Evolutionary conservation across 75 land plant species (phyloP).

Genomic region (Selaginella moellendorffii): DNA sequence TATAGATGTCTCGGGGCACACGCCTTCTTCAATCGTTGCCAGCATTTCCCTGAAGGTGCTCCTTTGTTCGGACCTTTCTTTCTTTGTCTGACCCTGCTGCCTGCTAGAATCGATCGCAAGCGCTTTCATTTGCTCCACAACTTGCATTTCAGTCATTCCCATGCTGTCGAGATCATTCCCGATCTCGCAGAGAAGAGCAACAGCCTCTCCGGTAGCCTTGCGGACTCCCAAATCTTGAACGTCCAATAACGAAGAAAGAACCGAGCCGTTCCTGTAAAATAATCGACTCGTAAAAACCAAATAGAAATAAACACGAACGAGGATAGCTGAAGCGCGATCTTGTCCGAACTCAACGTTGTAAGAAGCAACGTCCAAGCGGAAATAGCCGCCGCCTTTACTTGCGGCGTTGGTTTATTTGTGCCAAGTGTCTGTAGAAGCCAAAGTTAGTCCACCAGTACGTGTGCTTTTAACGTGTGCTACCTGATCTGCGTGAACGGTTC

Average conservation of each 20-base stretch:
- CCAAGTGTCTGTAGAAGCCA: constrained; percentile 16
- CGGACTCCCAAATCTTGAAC: constrained; percentile 48
- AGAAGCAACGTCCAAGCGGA: constrained; percentile 87
- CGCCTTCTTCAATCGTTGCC: constrained; percentile 40
- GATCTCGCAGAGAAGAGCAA: constrained; percentile 53
- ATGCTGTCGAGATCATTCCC: constrained; percentile 7
- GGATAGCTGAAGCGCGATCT: constrained; percentile 8
- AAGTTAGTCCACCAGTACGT: background rate
- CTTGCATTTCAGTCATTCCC: background rate
- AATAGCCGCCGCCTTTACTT: constrained; percentile 45
- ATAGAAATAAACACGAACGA: background rate
- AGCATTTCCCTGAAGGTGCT: constrained; percentile 49
- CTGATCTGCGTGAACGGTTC: constrained; percentile 19
- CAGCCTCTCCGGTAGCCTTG: constrained; percentile 64
- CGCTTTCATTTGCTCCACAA: constrained; percentile 38
- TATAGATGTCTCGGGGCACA: constrained; percentile 16
- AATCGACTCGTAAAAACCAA: background rate
- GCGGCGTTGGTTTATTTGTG: constrained; percentile 33
- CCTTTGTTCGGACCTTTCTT: constrained; percentile 53
- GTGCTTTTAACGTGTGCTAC: background rate
- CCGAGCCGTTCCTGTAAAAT: constrained; percentile 50
- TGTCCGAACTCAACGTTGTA: constrained; percentile 37
- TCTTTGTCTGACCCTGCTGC: constrained; percentile 66
- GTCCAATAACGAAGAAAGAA: constrained; percentile 48
- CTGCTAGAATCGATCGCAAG: constrained; percentile 69